These are phyloP conservation scores for Aphanomyces cochlioides DNA, from an alignment of 352 stramenopile genomes.

Conservation along the genomic window DNA sequence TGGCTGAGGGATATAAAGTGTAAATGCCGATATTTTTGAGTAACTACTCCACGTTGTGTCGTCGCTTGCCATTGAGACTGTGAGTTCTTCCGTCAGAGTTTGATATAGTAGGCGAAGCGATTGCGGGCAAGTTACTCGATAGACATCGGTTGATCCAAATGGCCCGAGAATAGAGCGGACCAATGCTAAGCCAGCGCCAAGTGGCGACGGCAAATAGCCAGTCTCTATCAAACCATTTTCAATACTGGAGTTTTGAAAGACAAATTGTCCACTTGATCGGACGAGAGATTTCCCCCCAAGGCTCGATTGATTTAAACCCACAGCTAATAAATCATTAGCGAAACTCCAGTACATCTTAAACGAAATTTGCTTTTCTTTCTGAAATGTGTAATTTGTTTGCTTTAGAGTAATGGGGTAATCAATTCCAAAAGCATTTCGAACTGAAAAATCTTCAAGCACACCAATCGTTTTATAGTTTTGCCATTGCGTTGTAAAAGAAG, in stretches of 20 bases:
- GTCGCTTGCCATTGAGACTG: background rate
- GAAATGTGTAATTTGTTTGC: slow-evolving; percentile 6
- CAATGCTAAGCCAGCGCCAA: background rate
- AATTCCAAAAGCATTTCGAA: slow-evolving; percentile 18
- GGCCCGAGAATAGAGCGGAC: background rate
- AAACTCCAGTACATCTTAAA: slow-evolving; percentile 30
- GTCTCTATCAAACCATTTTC: background rate
- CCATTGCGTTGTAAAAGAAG: background rate
- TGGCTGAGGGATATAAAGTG: background rate
- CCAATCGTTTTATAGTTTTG: background rate
- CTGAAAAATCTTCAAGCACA: background rate
- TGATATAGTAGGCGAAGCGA: background rate
- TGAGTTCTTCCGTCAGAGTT: background rate
- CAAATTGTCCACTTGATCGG: slow-evolving; percentile 1
- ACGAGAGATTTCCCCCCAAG: background rate
- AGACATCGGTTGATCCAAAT: slow-evolving; percentile 4
- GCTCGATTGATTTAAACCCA: background rate
- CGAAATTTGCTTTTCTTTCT: background rate
- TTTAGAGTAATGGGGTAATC: slow-evolving; percentile 19
- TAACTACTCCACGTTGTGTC: background rate
- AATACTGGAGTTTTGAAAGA: slow-evolving; percentile 1
- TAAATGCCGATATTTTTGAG: background rate
- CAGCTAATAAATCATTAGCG: slow-evolving; percentile 15
- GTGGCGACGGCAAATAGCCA: background rate
- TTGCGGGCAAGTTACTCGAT: background rate